Evolutionary conservation across 345 rosid species (phyloP), one percentile per base, ranked within the genome.

Genomic region (Salix brachista): DNA sequence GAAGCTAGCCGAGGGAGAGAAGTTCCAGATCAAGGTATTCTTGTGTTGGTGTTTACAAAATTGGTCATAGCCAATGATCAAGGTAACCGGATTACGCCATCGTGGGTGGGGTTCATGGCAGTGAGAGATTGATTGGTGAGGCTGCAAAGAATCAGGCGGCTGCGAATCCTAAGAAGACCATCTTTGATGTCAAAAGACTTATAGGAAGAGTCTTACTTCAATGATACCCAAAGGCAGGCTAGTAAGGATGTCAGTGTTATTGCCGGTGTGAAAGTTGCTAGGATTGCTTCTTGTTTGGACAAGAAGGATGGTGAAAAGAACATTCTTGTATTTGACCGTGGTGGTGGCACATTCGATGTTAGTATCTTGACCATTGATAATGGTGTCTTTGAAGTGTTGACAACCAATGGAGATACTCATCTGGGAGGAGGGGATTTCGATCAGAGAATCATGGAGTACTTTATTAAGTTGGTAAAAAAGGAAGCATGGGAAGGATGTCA

Each of bases 351-450:
- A 3, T 78, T 75, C 30, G 84, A 82, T 78, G 84, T 75, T 28
- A 71, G 81, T 67, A 21, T 78, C 52, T 66, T 82, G 79, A 78
- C 81, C 16, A 69, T 78, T 26, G 84, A 75, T 23, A 61, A 82
- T 37, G 85, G 82, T 58, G 77, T 78, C 44, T 82, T 75, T 67
- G 77, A 78, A 39, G 85, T 78, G 39, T 77, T 71, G 28, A 13
- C 79, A 16, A 78, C 82, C 19, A 78, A 75, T 69, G 85, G 81
- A 69, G 82, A 82, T 14, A 75, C 84, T 6, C 84, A 78, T 71
- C 21, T 78, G 69, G 79, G 84, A 71, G 79, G 79, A 32, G 81
- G 79, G 85, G 82, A 79, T 52, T 76, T 82, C 36, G 85, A 82
- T 75, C 85, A 76, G 68, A 79, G 85, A 41, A 36, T 75, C 23